Evolutionary conservation across 1,284 basidiomycete species (phyloP).

Genomic region (Tetrapyrgos nigripes): DNA sequence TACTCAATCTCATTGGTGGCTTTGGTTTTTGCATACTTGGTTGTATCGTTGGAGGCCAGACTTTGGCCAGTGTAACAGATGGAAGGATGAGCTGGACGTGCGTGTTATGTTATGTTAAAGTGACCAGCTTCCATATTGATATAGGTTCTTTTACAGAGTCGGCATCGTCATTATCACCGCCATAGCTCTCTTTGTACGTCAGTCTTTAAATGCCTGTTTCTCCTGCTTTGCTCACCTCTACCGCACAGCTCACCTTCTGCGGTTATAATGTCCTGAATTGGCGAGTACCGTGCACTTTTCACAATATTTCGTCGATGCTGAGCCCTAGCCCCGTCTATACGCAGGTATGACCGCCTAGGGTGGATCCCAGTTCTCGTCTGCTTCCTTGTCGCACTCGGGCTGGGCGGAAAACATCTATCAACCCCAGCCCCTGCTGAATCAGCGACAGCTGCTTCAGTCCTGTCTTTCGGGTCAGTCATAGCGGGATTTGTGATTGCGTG

Average conservation of each 20-base stretch:
- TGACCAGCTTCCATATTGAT: no score
- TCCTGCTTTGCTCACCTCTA: neutral
- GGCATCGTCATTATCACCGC: slow-evolving; percentile 89
- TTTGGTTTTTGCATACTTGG: no score
- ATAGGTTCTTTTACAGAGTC: no score
- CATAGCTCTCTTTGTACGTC: slow-evolving; percentile 74
- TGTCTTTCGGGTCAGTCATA: slow-evolving; percentile 72
- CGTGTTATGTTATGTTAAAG: no score
- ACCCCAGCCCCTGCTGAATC: slow-evolving; percentile 49
- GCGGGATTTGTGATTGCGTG: slow-evolving; percentile 81
- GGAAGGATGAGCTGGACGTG: no score
- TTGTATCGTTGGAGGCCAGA: no score
- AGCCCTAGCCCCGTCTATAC: slow-evolving; percentile 12
- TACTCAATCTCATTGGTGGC: no score
- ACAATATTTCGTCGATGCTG: neutral
- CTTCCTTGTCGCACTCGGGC: no score
- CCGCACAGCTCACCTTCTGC: slow-evolving; percentile 69
- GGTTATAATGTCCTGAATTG: no score
- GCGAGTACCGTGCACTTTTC: slow-evolving; percentile 36
- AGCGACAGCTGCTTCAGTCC: slow-evolving; percentile 56
- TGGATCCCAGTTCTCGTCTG: no score
- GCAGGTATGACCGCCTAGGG: slow-evolving; percentile 74
- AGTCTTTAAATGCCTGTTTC: slow-evolving; percentile 3
- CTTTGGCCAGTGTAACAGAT: no score
- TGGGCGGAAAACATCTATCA: no score